phyloP scores from a whole-genome alignment of 2,329 filamentous ascomycete genomes.

The Periconia sp. region DNA sequence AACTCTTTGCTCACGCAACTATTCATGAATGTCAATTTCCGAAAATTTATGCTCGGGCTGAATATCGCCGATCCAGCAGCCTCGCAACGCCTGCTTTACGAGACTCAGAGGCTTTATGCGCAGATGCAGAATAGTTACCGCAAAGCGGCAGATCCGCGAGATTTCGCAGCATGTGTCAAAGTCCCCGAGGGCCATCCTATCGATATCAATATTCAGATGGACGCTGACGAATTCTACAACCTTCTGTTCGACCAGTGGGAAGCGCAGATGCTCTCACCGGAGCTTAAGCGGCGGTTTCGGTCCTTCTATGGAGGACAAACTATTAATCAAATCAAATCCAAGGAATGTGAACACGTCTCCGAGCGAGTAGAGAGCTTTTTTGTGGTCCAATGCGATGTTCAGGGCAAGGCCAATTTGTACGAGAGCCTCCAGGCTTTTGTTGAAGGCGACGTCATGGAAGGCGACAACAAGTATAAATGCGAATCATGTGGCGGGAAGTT shows the following conservation, averaged over 20 bases:
- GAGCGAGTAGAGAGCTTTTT: slow-evolving; percentile 90
- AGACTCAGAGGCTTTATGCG: slow-evolving; percentile 83
- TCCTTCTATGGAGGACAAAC: slow-evolving; percentile 90
- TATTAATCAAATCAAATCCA: slow-evolving; percentile 93
- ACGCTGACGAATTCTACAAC: slow-evolving; percentile 98
- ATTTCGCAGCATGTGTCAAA: slow-evolving; percentile 76
- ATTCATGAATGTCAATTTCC: slow-evolving; percentile 92
- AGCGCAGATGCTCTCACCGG: slow-evolving; percentile 70
- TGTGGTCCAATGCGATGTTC: slow-evolving; percentile 94
- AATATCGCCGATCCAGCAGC: slow-evolving; percentile 60
- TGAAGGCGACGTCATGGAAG: slow-evolving; percentile 94
- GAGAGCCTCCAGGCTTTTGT: slow-evolving; percentile 96
- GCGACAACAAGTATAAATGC: slow-evolving; percentile 98
- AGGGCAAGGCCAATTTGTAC: slow-evolving; percentile 81
- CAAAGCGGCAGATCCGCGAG: slow-evolving; percentile 74
- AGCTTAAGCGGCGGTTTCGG: slow-evolving; percentile 75
- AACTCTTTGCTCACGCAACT: slow-evolving; percentile 94
- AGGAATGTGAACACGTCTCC: slow-evolving; percentile 92
- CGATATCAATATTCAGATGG: slow-evolving; percentile 91
- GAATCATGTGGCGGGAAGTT: slow-evolving; percentile 80
- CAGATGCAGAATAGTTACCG: slow-evolving; percentile 83
- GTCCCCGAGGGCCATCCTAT: slow-evolving; percentile 84
- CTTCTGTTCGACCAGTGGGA: slow-evolving; percentile 92
- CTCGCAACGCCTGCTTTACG: slow-evolving; percentile 71
- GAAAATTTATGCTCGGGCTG: slow-evolving; percentile 75